Base-by-base conservation (phyloP, 345 rosid species). In the Hibiscus syriacus region DNA sequence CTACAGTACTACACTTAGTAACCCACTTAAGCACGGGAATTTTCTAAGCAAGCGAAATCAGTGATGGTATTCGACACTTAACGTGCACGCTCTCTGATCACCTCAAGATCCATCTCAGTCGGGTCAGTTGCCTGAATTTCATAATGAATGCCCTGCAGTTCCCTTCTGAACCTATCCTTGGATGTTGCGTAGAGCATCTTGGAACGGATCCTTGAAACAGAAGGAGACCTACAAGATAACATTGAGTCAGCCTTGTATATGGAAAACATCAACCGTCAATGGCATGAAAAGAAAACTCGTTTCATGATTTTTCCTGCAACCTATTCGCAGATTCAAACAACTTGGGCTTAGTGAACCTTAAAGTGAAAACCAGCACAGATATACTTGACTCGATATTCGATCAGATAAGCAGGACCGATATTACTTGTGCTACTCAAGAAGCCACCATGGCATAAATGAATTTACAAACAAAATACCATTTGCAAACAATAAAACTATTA, bases 71-170 rank as follows among this genome's bases (percentile, higher is more conserved):
- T 58, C 13, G 34, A 17, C 4, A 14, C 30, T 80, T 58, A 89
- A 70, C 80, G 79, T n/a, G 90, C 92, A 58, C 87, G 86, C 49
- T 82, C 92, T 68, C 79, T 79, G 55, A 85, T 13, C 66, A 86
- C 87, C 46, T 89, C 89, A 14, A 87, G 85, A 68, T 87, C 89
- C 86, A 89, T 87, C 71, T 87, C 96, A 0, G 92, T 85, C 46
- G 87, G 86, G 74, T 89, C 96, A 68, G 92, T 87, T 9, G 92
- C 96, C 80, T 89, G 96, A 74, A 89, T 81, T 78, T 89, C 90
- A 27, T 85, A 87, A 70, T 89, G 96, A 67, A 89, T 68, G 46
- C 96, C 96, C 46, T 89, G 79, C n/a, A 89, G 85, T 77, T 89
- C 90, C 73, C 86, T 75, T 72, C 82, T 81, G 74, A 89, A 83